Percentiles rank a stretch among this genome's conserved stretches.
Evolutionary conservation across 1,139 yeast genomes (phyloP).

Genomic region (Geotrichum europaeum): DNA sequence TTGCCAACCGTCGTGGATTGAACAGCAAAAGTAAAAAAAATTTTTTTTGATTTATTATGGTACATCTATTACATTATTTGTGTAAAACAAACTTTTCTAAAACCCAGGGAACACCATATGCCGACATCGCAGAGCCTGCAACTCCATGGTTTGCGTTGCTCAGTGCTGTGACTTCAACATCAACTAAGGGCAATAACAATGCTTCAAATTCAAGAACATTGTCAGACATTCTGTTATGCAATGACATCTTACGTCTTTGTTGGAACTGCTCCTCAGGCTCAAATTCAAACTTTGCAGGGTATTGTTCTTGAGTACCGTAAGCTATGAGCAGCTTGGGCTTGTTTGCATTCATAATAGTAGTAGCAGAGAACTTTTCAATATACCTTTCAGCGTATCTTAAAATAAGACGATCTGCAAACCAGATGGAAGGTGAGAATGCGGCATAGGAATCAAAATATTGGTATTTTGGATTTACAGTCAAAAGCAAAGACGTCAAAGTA

Average conservation of each 20-base stretch:
- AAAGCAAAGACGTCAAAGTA: not conserved
- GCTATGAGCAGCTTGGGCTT: slow-evolving; percentile 3
- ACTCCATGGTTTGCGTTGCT: slow-evolving; percentile 12
- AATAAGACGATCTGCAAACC: slow-evolving; percentile 8
- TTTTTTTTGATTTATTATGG: too few species aligned
- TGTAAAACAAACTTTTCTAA: slow-evolving; percentile 1
- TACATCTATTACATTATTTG: not conserved
- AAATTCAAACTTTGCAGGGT: slow-evolving; percentile 7
- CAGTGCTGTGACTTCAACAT: slow-evolving; percentile 4
- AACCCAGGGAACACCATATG: slow-evolving; percentile 9
- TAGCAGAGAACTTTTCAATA: not conserved
- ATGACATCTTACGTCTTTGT: slow-evolving; percentile 4
- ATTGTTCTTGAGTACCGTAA: slow-evolving; percentile 13
- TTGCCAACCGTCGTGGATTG: too few species aligned
- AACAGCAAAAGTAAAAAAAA: too few species aligned
- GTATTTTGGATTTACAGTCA: not conserved
- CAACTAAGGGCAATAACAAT: not conserved
- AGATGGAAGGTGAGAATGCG: slow-evolving; percentile 12
- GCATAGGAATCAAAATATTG: slow-evolving; percentile 6
- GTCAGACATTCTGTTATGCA: slow-evolving; percentile 13
- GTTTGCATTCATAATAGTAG: not conserved
- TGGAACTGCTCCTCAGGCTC: slow-evolving; percentile 8
- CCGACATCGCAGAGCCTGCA: slow-evolving; percentile 9
- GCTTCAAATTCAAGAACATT: slow-evolving; percentile 6
- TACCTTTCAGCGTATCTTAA: slow-evolving; percentile 1